Evolutionary conservation across 2,329 filamentous ascomycete genomes (phyloP), one percentile per base, ranked within the genome.

Genomic region (Clonostachys rhizophaga): DNA sequence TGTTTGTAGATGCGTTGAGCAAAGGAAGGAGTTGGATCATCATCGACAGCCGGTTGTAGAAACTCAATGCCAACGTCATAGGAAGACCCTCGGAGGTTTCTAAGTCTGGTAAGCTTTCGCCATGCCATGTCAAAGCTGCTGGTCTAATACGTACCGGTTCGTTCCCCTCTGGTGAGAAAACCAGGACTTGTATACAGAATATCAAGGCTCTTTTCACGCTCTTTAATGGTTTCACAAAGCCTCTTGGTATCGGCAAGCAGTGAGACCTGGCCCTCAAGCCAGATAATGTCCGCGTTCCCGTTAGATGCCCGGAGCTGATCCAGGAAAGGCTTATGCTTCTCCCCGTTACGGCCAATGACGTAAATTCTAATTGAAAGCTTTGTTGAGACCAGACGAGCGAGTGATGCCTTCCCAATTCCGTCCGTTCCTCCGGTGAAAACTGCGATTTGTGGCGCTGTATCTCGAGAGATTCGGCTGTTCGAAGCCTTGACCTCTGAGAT

Each of bases 221-320:
- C 7, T 17, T 40, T 34, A n/a, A 47, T 47, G 9, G 36, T 34
- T 17, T 37, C 33, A 14, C 40, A 35, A 6, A 47, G 10, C 8
- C 45, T 34, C 34, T 37, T 13, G 5, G 35, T 16, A 7, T 47
- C 45, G 17, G 40, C 17, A 12, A 47, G 24, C 11, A 47, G 34
- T 24, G 45, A 43, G 17, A 43, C 24, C 20, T 47, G 45, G 33
- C 45, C 45, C 45, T 47, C 45, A 24, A 47, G 13, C 18, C 20
- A 47, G 34, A 47, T 39, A 17, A 47, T 14, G n/a, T 43, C 18
- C 10, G 40, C 40, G 5, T 43, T 33, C 17, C 5, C 10, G 34
- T 47, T 47, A 17, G 34, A 20, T 7, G 45, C 45, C 20, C 45
- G 16, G 33, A 47, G 45, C 16, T 24, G 17, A 12, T 36, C 33